Percentiles rank a stretch among this genome's conserved stretches.
These are phyloP conservation scores for Aspergillus nidulans DNA, from an alignment of 495 filamentous ascomycete species.

Conservation along the genomic window DNA sequence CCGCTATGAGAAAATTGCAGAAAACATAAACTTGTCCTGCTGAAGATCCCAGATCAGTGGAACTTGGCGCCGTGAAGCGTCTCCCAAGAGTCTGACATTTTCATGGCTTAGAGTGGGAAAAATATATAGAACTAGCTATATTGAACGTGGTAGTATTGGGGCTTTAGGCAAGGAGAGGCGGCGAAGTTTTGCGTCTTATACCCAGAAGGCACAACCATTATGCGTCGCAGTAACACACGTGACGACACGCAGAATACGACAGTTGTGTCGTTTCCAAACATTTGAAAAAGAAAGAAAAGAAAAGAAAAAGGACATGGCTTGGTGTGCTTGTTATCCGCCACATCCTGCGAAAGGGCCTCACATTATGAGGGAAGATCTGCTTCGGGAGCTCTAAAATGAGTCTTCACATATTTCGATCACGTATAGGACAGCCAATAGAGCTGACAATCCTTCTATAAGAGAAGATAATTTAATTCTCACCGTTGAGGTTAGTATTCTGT, in stretches of 20 bases:
- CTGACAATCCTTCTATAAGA: too few relatives aligned
- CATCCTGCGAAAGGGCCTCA: background rate
- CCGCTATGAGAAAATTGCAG: conserved; percentile 4
- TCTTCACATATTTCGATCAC: too few relatives aligned
- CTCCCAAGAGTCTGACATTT: background rate
- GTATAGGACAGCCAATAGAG: too few relatives aligned
- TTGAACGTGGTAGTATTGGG: too few relatives aligned
- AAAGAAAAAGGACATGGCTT: too few relatives aligned
- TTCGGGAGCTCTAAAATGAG: too few relatives aligned
- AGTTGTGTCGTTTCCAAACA: background rate
- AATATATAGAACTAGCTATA: too few relatives aligned
- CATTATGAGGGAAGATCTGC: background rate
- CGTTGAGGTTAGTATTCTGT: too few relatives aligned
- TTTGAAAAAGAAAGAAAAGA: background rate
- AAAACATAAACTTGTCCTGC: conserved; percentile 10
- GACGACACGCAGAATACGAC: background rate
- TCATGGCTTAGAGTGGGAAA: background rate
- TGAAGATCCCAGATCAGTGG: conserved; percentile 9
- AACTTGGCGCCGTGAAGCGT: background rate
- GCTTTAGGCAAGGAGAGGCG: too few relatives aligned
- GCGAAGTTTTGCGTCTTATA: background rate
- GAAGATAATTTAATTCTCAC: too few relatives aligned
- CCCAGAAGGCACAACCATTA: background rate
- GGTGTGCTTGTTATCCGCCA: background rate
- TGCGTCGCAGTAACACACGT: background rate